A percentile compares a stretch with the other conserved stretches of the same genome.
phyloP scores from a whole-genome alignment of 1,284 basidiomycete species.

The Cryptococcus amylolentus region DNA sequence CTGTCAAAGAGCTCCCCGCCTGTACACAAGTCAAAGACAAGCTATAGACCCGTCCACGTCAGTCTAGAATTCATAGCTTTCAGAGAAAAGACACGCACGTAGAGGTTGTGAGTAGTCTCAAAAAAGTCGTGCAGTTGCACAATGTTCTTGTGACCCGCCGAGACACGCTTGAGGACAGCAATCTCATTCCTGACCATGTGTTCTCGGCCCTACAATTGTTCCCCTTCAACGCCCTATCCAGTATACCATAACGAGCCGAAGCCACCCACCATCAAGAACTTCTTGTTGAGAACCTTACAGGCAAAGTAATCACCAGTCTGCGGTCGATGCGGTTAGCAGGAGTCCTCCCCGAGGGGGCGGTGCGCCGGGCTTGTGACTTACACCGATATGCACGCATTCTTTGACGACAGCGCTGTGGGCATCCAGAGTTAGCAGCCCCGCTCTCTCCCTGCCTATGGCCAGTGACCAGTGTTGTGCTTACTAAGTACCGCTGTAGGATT shows the following conservation, averaged over 20 bases:
- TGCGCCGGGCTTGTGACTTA: slow-evolving; percentile 54
- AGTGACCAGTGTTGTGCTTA: slow-evolving; percentile 14
- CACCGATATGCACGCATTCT: slow-evolving; percentile 94
- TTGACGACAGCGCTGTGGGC: slow-evolving; percentile 56
- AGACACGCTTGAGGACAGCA: slow-evolving; percentile 87
- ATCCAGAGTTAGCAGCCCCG: not conserved
- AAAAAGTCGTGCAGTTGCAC: slow-evolving; percentile 96
- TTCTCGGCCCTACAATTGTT: slow-evolving; percentile 62
- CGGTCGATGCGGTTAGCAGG: not conserved
- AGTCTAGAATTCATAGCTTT: too few relatives aligned
- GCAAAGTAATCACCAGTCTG: slow-evolving; percentile 55
- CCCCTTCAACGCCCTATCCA: not conserved
- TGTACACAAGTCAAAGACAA: slow-evolving; percentile 94
- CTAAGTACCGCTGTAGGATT: slow-evolving; percentile 45
- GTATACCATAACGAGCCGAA: too few relatives aligned
- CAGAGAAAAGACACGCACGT: slow-evolving; percentile 45
- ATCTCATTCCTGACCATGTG: slow-evolving; percentile 97
- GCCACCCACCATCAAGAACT: slow-evolving; percentile 70
- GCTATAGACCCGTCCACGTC: slow-evolving; percentile 41
- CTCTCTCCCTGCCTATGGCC: not conserved
- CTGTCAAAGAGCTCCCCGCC: slow-evolving; percentile 98
- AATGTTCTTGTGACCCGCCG: slow-evolving; percentile 82
- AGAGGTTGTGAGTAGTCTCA: slow-evolving; percentile 93
- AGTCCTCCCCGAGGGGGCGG: slow-evolving; percentile 16
- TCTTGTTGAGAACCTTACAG: slow-evolving; percentile 71